phyloP scores from a whole-genome alignment of 164 flowering plant genomes.

The Macadamia integrifolia region DNA sequence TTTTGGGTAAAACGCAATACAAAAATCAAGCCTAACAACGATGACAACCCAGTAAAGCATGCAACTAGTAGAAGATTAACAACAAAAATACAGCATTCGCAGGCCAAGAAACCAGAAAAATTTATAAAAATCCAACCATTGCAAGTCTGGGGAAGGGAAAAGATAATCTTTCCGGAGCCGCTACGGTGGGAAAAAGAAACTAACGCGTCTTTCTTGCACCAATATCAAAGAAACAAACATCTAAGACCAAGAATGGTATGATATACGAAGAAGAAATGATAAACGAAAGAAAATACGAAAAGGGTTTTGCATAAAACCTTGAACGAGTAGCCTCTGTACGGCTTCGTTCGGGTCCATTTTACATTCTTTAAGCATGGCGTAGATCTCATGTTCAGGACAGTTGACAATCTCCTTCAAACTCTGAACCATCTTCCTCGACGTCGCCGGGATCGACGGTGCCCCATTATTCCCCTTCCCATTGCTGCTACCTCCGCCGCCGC shows the following conservation, averaged over 20 bases:
- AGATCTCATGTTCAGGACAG: constrained; percentile 39
- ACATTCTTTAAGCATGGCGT: constrained; percentile 50
- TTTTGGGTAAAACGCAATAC: background rate
- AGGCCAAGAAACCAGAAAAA: background rate
- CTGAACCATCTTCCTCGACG: constrained; percentile 72
- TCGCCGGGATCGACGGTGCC: constrained; percentile 43
- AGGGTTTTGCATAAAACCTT: constrained; percentile 39
- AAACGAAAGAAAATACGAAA: background rate
- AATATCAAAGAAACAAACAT: background rate
- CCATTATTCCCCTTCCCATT: constrained; percentile 24
- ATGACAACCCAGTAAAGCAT: background rate
- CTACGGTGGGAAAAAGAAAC: background rate
- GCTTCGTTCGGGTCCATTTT: constrained; percentile 98
- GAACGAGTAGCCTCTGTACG: constrained; percentile 74
- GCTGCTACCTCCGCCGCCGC: constrained; percentile 34
- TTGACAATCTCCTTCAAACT: constrained; percentile 88
- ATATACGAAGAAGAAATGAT: background rate
- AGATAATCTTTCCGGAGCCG: background rate
- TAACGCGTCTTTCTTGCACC: background rate
- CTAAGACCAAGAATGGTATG: background rate
- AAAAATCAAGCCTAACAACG: background rate
- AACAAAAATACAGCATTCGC: background rate
- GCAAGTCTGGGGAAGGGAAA: background rate
- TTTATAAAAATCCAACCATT: background rate
- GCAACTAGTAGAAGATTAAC: background rate